Conservation (phyloP, 768 basidiomycete species). For the Polyporus arcularius region DNA sequence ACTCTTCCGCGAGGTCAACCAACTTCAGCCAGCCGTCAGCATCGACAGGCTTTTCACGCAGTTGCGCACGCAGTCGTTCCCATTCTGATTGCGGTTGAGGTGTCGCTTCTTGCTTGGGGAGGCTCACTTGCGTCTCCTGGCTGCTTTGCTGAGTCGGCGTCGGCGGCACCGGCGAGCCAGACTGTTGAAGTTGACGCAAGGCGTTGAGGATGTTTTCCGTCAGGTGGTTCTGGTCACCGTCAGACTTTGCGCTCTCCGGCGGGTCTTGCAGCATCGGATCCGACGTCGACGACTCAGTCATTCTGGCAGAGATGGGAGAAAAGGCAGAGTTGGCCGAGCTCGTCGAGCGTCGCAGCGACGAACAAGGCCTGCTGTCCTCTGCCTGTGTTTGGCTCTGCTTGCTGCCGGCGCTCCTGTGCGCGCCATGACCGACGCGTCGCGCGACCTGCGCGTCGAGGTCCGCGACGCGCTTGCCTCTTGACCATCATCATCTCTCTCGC, state of each 20-base stretch:
- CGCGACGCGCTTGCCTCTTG: neutral
- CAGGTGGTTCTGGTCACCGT: constrained; percentile 33
- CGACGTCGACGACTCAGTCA: constrained; percentile 12
- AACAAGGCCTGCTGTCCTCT: neutral
- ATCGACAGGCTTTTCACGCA: constrained; percentile 70
- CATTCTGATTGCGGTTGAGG: constrained; percentile 58
- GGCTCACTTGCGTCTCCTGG: constrained; percentile 6
- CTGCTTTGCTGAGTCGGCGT: constrained; percentile 26
- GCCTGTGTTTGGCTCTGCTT: no score
- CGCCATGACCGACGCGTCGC: neutral
- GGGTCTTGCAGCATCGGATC: neutral
- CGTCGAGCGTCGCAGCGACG: no score
- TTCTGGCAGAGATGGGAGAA: constrained; percentile 4
- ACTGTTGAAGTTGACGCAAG: constrained; percentile 36
- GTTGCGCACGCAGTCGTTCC: constrained; percentile 60
- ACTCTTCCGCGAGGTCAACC: constrained; percentile 73
- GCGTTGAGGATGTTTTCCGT: constrained; percentile 40
- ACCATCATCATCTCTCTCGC: neutral
- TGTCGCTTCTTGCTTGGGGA: constrained; percentile 14
- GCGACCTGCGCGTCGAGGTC: no score
- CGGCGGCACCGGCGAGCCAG: constrained; percentile 16
- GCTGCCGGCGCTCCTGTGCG: no score
- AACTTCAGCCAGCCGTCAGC: constrained; percentile 79
- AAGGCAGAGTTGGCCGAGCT: constrained; percentile 1
- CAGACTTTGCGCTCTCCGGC: neutral